Base-by-base conservation (phyloP, 176 grass and related monocot species). In the Ensete glaucum region DNA sequence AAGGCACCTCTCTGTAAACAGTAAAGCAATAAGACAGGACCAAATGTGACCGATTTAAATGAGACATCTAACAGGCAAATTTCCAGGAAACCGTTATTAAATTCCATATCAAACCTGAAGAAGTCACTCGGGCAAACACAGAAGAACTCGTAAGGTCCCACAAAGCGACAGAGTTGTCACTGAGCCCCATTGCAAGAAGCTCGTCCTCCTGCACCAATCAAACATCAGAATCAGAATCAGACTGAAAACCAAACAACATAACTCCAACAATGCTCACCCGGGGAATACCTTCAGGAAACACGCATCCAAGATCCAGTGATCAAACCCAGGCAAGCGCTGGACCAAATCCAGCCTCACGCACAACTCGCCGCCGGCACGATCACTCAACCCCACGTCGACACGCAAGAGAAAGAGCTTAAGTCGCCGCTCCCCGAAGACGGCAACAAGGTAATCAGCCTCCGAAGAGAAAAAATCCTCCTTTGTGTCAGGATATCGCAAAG, bases 251-350 rank as follows among this genome's bases (percentile, higher is more conserved):
- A 53, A 9, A 6, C 9, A 13, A 25, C 8, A 19, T 25, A 15
- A 8, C 23, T 67, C 49, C 64, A 67, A 54, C 17, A 53, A 55
- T 11, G 22, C 48, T 10, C 14, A 13, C 21, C 2, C 11, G 48
- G 72, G 7, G 50, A 29, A 1, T 82, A 91, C 92, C 78, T 89
- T 76, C 7, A 91, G 72, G 82, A 93, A 93, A 76, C 84, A 83
- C 25, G 70, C 82, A 29, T 93, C 84, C 20, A 98, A 84, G 56
- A 98, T 83, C 94, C 94, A 98, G 71, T 93, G 90, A 71, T 98
- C 86, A 22, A 93, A 93, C 27, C 79, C 83, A 2, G 86, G 90
- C 43, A 92, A 77, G 34, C 69, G 77, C 73, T 83, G 80, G 52
- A 86, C 71, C 76, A 92, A 81, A 54, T 90, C 80, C 22, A 92